Percentiles rank a stretch among this genome's conserved stretches.
Conservation (phyloP, 1,284 basidiomycete genomes). For the Rhodotorula glutinis region DNA sequence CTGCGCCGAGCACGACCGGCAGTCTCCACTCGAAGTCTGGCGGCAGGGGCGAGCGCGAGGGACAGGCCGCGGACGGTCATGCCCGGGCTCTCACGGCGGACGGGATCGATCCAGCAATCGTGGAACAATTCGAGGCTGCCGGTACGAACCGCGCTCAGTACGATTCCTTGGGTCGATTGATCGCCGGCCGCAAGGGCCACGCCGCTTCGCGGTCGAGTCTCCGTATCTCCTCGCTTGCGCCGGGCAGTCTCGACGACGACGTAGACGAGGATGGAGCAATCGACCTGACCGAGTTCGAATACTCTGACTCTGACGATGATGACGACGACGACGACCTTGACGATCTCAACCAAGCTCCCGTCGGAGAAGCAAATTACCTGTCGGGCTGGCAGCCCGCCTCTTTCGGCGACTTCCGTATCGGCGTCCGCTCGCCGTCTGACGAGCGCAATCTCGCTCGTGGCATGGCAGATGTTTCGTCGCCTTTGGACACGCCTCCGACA, state of each 20-base stretch:
- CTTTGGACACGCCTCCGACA: constrained; percentile 12
- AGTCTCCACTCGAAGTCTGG: neutral
- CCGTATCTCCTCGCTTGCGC: neutral
- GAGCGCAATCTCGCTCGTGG: neutral
- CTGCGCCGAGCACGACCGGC: neutral
- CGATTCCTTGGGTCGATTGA: constrained; percentile 30
- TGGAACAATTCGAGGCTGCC: constrained; percentile 27
- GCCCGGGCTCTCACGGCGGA: neutral
- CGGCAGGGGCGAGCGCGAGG: neutral
- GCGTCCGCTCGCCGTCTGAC: constrained; percentile 1
- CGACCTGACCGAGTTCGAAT: constrained; percentile 37
- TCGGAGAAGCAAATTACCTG: constrained; percentile 19
- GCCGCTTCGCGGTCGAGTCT: neutral
- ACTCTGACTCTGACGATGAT: constrained; percentile 29
- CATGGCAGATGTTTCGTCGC: neutral
- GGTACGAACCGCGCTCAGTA: constrained; percentile 18
- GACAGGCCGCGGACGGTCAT: neutral
- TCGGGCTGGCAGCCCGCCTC: constrained; percentile 21
- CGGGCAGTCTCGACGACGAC: constrained; percentile 9
- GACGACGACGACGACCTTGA: constrained; percentile 35
- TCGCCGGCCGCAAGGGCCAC: constrained; percentile 4
- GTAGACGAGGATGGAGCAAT: constrained; percentile 27
- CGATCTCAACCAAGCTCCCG: constrained; percentile 16
- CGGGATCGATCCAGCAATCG: neutral
- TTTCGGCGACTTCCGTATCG: constrained; percentile 28